These are phyloP conservation scores for Paxillus rubicundulus DNA, from an alignment of 768 basidiomycete genomes.

Conservation along the genomic window DNA sequence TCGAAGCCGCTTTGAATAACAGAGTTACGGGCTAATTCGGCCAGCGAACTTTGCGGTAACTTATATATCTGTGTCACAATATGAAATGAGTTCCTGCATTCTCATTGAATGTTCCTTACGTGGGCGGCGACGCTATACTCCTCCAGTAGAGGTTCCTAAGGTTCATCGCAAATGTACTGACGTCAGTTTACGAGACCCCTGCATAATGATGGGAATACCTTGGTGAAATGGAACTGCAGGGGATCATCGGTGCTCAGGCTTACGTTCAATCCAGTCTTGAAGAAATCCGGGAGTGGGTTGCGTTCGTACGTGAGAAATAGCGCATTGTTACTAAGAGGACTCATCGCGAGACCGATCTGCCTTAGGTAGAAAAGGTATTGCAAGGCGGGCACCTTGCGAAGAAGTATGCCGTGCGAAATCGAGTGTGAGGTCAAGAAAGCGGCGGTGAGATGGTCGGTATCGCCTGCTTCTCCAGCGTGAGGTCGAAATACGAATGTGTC, in stretches of 20 bases:
- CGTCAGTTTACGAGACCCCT: not conserved
- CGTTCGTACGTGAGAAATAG: slow-evolving; percentile 95
- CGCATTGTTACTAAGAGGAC: slow-evolving; percentile 96
- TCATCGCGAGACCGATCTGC: slow-evolving; percentile 99
- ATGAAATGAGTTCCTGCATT: not conserved
- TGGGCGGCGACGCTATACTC: slow-evolving; percentile 99
- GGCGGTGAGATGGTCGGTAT: slow-evolving; percentile 95
- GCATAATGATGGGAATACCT: slow-evolving; percentile 48
- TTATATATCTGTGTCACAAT: slow-evolving; percentile 77
- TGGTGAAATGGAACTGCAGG: slow-evolving; percentile 97
- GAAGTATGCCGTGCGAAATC: slow-evolving; percentile 97
- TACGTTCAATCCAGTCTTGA: slow-evolving; percentile 93
- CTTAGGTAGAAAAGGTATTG: slow-evolving; percentile 98
- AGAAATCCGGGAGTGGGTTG: slow-evolving; percentile 96
- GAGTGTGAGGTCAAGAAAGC: slow-evolving; percentile 96
- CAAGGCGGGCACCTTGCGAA: slow-evolving; percentile 95
- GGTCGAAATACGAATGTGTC: slow-evolving; percentile 97
- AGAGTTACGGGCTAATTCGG: slow-evolving; percentile 97
- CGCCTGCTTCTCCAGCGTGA: slow-evolving; percentile 97
- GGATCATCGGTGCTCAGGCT: slow-evolving; percentile 96
- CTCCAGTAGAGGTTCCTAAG: slow-evolving; percentile 87
- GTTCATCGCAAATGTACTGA: not conserved
- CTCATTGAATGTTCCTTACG: slow-evolving; percentile 41
- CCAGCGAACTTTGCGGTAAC: slow-evolving; percentile 88
- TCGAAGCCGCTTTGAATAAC: slow-evolving; percentile 97